phyloP scores from a whole-genome alignment of 2,329 filamentous ascomycete species.

The Chaetomiaceae sp. region DNA sequence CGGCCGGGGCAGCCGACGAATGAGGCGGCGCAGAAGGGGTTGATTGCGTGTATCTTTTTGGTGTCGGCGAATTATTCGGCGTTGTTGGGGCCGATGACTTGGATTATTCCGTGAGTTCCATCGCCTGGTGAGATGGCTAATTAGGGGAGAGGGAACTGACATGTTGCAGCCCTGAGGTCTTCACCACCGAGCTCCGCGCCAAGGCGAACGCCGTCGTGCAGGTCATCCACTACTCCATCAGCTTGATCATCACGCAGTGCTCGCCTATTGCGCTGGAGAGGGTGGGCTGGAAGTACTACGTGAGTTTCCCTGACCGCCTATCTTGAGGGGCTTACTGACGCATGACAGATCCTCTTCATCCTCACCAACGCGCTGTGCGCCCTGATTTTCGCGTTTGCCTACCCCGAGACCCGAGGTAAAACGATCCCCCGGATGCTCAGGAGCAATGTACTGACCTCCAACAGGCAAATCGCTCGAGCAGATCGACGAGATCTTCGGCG shows the following conservation, averaged over 20 bases:
- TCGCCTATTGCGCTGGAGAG: constrained; percentile 37
- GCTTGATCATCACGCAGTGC: constrained; percentile 38
- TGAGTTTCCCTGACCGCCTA: constrained; percentile 15
- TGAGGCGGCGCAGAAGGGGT: constrained; percentile 34
- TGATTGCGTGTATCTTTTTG: constrained; percentile 40
- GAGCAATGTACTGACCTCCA: neutral
- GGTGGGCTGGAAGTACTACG: constrained; percentile 41
- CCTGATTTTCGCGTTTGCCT: constrained; percentile 33
- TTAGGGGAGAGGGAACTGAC: neutral
- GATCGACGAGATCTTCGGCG: constrained; percentile 39
- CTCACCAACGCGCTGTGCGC: constrained; percentile 37
- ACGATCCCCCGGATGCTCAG: too few species aligned
- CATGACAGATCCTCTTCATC: constrained; percentile 35
- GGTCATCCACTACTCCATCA: constrained; percentile 40
- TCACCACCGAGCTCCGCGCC: constrained; percentile 37
- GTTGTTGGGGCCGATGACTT: constrained; percentile 38
- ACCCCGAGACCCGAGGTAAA: constrained; percentile 37
- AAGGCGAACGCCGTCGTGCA: constrained; percentile 40
- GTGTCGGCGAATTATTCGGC: constrained; percentile 38
- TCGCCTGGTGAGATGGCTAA: neutral
- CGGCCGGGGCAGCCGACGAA: constrained; percentile 35
- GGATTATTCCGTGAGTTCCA: constrained; percentile 38
- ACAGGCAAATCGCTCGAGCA: constrained; percentile 39
- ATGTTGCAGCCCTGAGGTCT: constrained; percentile 35
- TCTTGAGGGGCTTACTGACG: neutral